phyloP scores from a whole-genome alignment of 495 filamentous ascomycete genomes.

The Staphylotrichum longicolle region DNA sequence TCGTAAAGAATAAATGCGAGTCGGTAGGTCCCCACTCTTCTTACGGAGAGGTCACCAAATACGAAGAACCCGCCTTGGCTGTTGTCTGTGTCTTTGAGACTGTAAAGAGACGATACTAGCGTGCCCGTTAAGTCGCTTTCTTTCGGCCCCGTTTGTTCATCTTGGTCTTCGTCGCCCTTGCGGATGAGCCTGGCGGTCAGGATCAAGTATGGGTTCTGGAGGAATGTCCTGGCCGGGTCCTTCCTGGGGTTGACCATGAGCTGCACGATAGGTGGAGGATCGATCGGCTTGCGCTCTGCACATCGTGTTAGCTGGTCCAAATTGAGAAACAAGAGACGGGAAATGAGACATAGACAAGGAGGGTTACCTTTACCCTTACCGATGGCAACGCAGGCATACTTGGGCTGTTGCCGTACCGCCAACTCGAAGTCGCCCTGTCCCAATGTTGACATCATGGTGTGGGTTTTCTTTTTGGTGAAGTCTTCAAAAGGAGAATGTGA shows the following conservation, averaged over 20 bases:
- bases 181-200: constrained; percentile 67
- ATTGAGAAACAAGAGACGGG: neutral
- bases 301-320: constrained; percentile 16
- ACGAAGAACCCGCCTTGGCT: constrained; percentile 94
- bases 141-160: constrained; percentile 43
- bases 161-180: constrained; percentile 54
- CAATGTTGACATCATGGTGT: constrained; percentile 20
- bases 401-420: constrained; percentile 64
- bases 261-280: constrained; percentile 91
- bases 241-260: constrained; percentile 65
- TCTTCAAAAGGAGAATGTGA: neutral
- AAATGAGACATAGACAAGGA: neutral
- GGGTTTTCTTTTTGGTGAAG: neutral
- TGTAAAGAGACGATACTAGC: constrained; percentile 86
- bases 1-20: constrained; percentile 87
- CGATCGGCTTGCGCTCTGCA: constrained; percentile 87
- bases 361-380: constrained; percentile 65
- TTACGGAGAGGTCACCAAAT: constrained; percentile 90
- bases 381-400: constrained; percentile 63
- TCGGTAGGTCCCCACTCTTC: constrained; percentile 72
- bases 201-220: constrained; percentile 54
- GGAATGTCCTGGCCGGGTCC: constrained; percentile 76
- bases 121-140: constrained; percentile 62
- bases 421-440: constrained; percentile 41
- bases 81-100: constrained; percentile 89